These are phyloP conservation scores for Bifiguratus adelaidae DNA, from an alignment of 192 early-diverging fungal genomes.

Conservation along the genomic window DNA sequence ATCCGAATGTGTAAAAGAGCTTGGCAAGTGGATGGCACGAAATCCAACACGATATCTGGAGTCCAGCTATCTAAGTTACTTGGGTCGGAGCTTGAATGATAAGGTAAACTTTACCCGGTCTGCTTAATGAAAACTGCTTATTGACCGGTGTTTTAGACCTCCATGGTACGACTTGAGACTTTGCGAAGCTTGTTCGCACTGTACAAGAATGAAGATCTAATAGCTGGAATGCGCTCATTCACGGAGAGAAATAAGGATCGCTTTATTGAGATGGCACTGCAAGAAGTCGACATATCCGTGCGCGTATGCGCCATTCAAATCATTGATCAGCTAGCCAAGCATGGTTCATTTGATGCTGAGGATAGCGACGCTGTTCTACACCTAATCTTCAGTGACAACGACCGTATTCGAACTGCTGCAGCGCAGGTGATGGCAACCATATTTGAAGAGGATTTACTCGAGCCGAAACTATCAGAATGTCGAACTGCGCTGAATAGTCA, in stretches of 20 bases:
- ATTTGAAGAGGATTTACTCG: constrained; percentile 27
- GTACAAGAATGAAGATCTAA: constrained; percentile 42
- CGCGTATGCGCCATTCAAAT: constrained; percentile 39
- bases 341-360: constrained; percentile 50
- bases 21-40: constrained; percentile 68
- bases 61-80: constrained; percentile 63
- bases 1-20: constrained; percentile 67
- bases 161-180: constrained; percentile 57
- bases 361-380: constrained; percentile 48
- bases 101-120: constrained; percentile 21
- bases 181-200: constrained; percentile 50
- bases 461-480: constrained; percentile 9
- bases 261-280: constrained; percentile 64
- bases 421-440: constrained; percentile 45
- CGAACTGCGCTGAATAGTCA: constrained; percentile 5
- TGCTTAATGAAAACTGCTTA: background rate
- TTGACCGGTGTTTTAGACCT: constrained; percentile 7
- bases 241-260: constrained; percentile 58
- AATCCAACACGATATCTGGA: constrained; percentile 67
- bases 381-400: constrained; percentile 62
- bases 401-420: constrained; percentile 50
- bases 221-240: constrained; percentile 44
- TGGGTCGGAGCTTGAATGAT: constrained; percentile 86
- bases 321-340: constrained; percentile 24
- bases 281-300: constrained; percentile 47